phyloP scores from a whole-genome alignment of 208 protist species.

The Trypanosoma avium region DNA sequence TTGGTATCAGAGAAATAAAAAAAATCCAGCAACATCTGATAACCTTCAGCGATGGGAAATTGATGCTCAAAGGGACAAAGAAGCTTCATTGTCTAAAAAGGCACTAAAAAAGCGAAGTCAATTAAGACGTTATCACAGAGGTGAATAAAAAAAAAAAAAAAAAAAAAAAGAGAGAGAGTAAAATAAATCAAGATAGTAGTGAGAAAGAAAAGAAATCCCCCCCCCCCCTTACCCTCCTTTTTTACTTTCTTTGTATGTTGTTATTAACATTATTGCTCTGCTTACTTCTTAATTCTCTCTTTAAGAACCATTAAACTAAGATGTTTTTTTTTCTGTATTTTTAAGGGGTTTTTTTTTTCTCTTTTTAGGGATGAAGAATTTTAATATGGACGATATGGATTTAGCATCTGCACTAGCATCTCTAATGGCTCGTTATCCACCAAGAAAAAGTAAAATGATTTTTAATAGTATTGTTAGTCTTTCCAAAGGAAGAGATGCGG shows the following conservation, averaged over 20 bases:
- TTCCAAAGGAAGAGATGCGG: constrained; percentile 7
- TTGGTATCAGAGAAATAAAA: constrained; percentile 71
- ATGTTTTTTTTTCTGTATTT: too few species aligned
- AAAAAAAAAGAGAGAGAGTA: constrained; percentile 10
- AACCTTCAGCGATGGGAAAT: constrained; percentile 43
- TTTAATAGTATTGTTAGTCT: constrained; percentile 8
- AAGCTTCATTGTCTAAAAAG: constrained; percentile 34
- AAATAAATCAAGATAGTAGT: too few species aligned
- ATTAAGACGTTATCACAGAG: constrained; percentile 17
- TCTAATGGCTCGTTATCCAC: constrained; percentile 9
- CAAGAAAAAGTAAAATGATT: constrained; percentile 5
- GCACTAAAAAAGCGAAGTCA: constrained; percentile 47
- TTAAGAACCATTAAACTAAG: too few species aligned
- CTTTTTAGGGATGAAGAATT: background rate
- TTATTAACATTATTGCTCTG: too few species aligned
- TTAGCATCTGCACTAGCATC: constrained; percentile 10
- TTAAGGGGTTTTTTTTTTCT: background rate
- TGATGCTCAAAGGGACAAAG: constrained; percentile 37
- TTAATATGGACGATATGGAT: background rate
- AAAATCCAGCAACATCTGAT: constrained; percentile 43
- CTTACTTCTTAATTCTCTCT: too few species aligned
- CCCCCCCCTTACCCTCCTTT: too few species aligned
- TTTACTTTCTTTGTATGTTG: background rate
- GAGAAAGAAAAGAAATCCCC: too few species aligned
- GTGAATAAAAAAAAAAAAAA: constrained; percentile 12